Percentiles rank a stretch among this genome's conserved stretches.
These are phyloP conservation scores for Kwoniella heveanensis DNA, from an alignment of 768 basidiomycete species.

Conservation along the genomic window DNA sequence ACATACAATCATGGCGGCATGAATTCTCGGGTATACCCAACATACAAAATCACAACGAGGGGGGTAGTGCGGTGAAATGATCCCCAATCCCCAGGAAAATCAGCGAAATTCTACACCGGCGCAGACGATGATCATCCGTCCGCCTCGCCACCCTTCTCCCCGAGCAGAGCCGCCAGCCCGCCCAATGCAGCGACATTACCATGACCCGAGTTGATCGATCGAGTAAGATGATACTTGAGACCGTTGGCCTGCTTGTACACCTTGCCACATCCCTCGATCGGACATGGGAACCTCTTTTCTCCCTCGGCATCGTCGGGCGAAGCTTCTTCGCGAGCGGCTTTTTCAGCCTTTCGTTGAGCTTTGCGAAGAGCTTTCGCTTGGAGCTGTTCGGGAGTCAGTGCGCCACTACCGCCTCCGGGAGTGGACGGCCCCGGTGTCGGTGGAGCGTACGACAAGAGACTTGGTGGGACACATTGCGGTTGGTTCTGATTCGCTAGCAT, in stretches of 20 bases:
- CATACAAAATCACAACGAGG: constrained; percentile 7
- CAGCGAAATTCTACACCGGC: too few relatives aligned
- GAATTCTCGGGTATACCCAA: constrained; percentile 21
- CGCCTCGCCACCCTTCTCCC: constrained; percentile 15
- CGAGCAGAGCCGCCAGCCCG: constrained; percentile 29
- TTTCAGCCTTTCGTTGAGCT: constrained; percentile 44
- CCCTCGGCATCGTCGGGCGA: constrained; percentile 44
- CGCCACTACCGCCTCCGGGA: not conserved
- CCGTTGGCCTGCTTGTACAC: constrained; percentile 56
- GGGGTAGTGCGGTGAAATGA: not conserved
- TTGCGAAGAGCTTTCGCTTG: constrained; percentile 45
- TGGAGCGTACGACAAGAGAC: constrained; percentile 41
- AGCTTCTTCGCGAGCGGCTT: constrained; percentile 43
- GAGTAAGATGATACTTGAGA: constrained; percentile 54
- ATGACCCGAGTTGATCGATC: constrained; percentile 54
- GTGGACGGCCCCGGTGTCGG: constrained; percentile 21
- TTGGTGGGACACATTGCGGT: constrained; percentile 44
- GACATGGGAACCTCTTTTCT: constrained; percentile 52
- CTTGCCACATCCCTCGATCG: constrained; percentile 55
- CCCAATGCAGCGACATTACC: constrained; percentile 52
- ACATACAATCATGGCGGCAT: constrained; percentile 21
- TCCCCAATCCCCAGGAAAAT: not conserved
- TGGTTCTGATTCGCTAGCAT: constrained; percentile 8
- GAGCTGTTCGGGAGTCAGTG: constrained; percentile 23
- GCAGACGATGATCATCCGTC: not conserved